These are phyloP conservation scores for Bothriochloa decipiens DNA, from an alignment of 176 grass and related monocot genomes.

Conservation along the genomic window DNA sequence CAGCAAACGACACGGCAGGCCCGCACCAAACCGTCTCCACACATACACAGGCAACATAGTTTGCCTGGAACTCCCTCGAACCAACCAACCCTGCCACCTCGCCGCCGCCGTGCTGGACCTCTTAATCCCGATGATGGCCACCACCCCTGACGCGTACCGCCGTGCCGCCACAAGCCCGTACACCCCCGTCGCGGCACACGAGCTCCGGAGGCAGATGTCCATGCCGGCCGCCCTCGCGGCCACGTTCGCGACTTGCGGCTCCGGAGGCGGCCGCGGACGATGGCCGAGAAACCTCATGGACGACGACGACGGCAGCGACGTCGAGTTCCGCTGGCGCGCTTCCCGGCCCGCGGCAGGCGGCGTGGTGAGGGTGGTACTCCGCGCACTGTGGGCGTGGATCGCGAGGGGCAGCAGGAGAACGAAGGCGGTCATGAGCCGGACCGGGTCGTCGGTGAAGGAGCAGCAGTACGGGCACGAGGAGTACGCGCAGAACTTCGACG, in stretches of 20 bases:
- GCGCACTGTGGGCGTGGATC: conserved; percentile 52
- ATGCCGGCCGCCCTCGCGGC: conserved; percentile 8
- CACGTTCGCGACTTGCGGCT: conserved; percentile 28
- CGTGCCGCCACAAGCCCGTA: background rate
- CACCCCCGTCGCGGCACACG: background rate
- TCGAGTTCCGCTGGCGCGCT: background rate
- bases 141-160: background rate
- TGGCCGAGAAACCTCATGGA: background rate
- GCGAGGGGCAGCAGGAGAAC: conserved; percentile 7
- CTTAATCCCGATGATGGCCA: background rate
- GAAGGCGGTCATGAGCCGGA: background rate
- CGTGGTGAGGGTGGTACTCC: background rate
- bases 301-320: background rate
- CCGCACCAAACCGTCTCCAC: too few relatives aligned
- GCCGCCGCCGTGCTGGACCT: background rate
- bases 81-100: background rate
- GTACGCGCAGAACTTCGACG: conserved; percentile 78
- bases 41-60: too few relatives aligned
- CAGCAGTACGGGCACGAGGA: conserved; percentile 51
- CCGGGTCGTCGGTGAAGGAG: background rate
- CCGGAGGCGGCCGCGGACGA: background rate
- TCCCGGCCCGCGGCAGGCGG: background rate
- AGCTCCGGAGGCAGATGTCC: conserved; percentile 37
- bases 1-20: too few relatives aligned
- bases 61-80: background rate